Base-by-base conservation (phyloP, 2,329 filamentous ascomycete species). In the Neopestalotiopsis sp. region DNA sequence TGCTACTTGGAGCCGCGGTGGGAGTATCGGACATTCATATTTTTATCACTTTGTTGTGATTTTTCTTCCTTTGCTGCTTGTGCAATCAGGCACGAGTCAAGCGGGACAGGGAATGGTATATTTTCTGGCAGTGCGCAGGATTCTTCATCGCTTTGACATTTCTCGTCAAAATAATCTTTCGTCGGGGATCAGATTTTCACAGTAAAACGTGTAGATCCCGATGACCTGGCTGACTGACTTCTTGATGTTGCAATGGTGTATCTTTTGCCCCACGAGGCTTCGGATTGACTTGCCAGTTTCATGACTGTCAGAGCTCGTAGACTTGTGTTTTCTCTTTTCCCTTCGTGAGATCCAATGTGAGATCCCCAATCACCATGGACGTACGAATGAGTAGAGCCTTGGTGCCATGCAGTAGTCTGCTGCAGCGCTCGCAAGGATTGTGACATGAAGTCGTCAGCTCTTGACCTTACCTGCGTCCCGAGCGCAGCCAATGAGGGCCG, bases 1-100 rank as follows among this genome's bases (percentile, higher is more conserved):
- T 69, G 65, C 67, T 73, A 73, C 75, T 71, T 73, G 76, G 75
- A 76, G 73, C 42, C 76, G 76, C 75, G 77, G 78, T 74, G 72
- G 74, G 83, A 81, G 82, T 85, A 85, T 88, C 84, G 87, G 85
- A 90, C 88, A 90, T 79, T 74, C 24, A 90, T 88, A 90, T 79
- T 73, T 69, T 70, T 63, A 40, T 32, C 24, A 14, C 13, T 34
- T 40, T 61, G 9, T 20, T 34, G 24, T 38, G n/a, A 32, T 6
- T 34, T 34, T 62, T 38, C 59, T 34, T 62, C 14, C 59, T 20
- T 20, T 30, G n/a, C 14, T n/a, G 10, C 32, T 38, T 40, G 28
- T 34, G 20, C 32, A n/a, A n/a, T 13, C 17, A 12, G 28, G 2
- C 57, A 53, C 45, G 45, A 24, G 45, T 53, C 45, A 20, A n/a